These are phyloP conservation scores for Echinosophora koreensis DNA, from an alignment of 306 rosid species.

Conservation along the genomic window DNA sequence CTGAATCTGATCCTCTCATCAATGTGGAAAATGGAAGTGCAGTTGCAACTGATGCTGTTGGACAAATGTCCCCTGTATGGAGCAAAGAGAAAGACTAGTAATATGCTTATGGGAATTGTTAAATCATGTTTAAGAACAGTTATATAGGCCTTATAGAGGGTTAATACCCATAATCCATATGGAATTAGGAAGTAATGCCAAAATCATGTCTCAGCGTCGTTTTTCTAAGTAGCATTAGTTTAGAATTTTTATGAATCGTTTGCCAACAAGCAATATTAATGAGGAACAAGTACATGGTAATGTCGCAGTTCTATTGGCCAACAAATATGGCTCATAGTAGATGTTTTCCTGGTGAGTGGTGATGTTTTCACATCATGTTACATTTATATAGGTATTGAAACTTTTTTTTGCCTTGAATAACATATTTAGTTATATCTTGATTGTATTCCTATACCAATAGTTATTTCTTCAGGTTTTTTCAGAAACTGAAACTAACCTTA, in stretches of 20 bases:
- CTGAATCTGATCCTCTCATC: constrained; percentile 71
- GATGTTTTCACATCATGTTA: constrained; percentile 48
- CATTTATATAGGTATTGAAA: too few relatives aligned
- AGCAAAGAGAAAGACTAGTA: constrained; percentile 67
- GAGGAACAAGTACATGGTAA: constrained; percentile 42
- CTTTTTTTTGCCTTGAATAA: too few relatives aligned
- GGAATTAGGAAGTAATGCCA: constrained; percentile 54
- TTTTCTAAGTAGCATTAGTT: constrained; percentile 45
- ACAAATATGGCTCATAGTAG: constrained; percentile 41
- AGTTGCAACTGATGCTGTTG: constrained; percentile 52
- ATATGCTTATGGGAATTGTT: constrained; percentile 51
- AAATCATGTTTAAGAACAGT: constrained; percentile 36
- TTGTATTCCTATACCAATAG: background rate
- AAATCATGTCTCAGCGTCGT: constrained; percentile 19
- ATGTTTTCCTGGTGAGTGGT: too few relatives aligned
- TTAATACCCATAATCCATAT: constrained; percentile 42
- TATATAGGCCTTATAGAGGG: constrained; percentile 51
- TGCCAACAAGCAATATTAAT: constrained; percentile 40
- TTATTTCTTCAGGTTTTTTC: background rate
- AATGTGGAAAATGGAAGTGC: constrained; percentile 66
- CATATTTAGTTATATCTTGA: background rate
- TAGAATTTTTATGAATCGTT: constrained; percentile 49
- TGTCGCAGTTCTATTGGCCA: constrained; percentile 46
- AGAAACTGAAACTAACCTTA: too few relatives aligned
- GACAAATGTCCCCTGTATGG: constrained; percentile 64